Evolutionary conservation across 2,329 filamentous ascomycete species (phyloP), one percentile per base, ranked within the genome.

Genomic region (Sclerotinia minor): DNA sequence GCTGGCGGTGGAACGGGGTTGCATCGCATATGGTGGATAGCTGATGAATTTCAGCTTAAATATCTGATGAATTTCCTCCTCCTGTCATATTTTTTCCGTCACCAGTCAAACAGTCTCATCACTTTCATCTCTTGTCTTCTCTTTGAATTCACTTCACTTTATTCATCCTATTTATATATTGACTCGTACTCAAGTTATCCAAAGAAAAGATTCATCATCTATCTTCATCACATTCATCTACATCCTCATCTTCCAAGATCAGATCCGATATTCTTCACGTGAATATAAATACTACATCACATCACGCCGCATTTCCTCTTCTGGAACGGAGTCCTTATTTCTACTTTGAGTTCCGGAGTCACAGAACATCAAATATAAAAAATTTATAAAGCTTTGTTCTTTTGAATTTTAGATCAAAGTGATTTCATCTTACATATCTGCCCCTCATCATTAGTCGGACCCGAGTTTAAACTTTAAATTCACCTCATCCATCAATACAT

Each of bases 261-360:
- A 2, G 17, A 44, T 7, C 17, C 17, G 15, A 38, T 26, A 60
- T 35, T 11, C 26, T 29, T 21, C 45, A 63, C 59, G 59, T 63
- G 45, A 19, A 61, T 50, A 61, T 50, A 45, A 50, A n/a, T 29
- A 60, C n/a, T 7, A 17, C 8, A 50, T 54, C 19, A 54, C n/a
- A 35, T 35, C 7, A n/a, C 53, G 21, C 58, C 24, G n/a, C 19
- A 49, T 35, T 49, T 61, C 59, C 59, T 26, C 29, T 50, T 38
- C 21, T 24, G 58, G 58, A 61, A 61, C 58, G 58, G 44, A 61
- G 58, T 35, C 45, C 5, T 8, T 7, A 35, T 61, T 61, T 49
- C 58, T 45, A 35, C 44, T 49, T 49, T 49, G 58, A 61, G 58
- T 61, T 61, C 29, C 44, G 58, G 58, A 61, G 58, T 49, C 7